phyloP scores from a whole-genome alignment of 2,329 filamentous ascomycete species.

The Acrodontium crateriforme region DNA sequence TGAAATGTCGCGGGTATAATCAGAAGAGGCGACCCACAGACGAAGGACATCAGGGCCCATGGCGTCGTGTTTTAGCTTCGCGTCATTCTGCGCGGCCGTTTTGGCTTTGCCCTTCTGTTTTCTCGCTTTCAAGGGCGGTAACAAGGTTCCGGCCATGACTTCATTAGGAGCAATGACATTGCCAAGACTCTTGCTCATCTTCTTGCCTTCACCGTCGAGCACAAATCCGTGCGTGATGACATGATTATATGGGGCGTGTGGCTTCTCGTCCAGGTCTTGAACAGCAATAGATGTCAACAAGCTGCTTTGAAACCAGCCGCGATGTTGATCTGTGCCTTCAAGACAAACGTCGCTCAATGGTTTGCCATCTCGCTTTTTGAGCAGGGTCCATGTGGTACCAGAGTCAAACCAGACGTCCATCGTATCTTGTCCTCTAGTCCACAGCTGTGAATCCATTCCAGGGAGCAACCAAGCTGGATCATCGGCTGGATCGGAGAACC shows the following conservation, averaged over 20 bases:
- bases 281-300: constrained; percentile 71
- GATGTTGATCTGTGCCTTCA: constrained; percentile 90
- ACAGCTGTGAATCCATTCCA: constrained; percentile 43
- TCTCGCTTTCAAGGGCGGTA: constrained; percentile 50
- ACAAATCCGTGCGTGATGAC: constrained; percentile 96
- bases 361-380: constrained; percentile 23
- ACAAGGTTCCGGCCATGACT: constrained; percentile 70
- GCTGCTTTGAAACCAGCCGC: constrained; percentile 97
- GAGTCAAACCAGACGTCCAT: constrained; percentile 99
- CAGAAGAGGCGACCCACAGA: constrained; percentile 80
- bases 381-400: constrained; percentile 73
- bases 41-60: constrained; percentile 79
- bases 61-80: constrained; percentile 11
- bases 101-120: constrained; percentile 25
- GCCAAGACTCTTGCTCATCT: constrained; percentile 96
- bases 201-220: constrained; percentile 76
- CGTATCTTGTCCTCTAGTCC: constrained; percentile 71
- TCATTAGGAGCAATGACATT: constrained; percentile 71
- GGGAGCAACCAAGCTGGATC: constrained; percentile 66
- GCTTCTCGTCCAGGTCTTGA: constrained; percentile 28
- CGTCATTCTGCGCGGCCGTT: constrained; percentile 12
- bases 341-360: constrained; percentile 71
- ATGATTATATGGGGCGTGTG: constrained; percentile 62
- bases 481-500: constrained; percentile 74
- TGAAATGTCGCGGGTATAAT: constrained; percentile 78